phyloP scores from a whole-genome alignment of 2,329 filamentous ascomycete species.

The Colletotrichum lentis region DNA sequence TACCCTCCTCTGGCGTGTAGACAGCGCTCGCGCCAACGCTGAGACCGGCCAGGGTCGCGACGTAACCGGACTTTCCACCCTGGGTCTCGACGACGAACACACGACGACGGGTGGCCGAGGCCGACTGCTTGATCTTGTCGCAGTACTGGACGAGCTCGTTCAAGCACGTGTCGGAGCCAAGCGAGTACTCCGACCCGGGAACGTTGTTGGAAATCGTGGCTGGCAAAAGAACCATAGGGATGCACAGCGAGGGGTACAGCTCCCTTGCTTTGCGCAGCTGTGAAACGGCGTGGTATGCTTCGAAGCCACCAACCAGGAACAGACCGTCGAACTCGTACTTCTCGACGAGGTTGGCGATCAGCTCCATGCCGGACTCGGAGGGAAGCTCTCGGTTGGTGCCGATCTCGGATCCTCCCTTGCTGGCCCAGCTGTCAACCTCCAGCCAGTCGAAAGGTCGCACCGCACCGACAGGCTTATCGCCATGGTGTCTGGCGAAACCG shows the following conservation, averaged over 20 bases:
- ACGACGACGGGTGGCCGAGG: slow-evolving; percentile 88
- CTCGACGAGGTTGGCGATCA: slow-evolving; percentile 82
- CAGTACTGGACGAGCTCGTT: slow-evolving; percentile 96
- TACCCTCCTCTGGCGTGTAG: slow-evolving; percentile 96
- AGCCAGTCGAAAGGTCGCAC: slow-evolving; percentile 91
- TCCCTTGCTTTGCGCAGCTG: slow-evolving; percentile 83
- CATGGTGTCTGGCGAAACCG: slow-evolving; percentile 89
- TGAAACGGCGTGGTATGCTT: slow-evolving; percentile 91
- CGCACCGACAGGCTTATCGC: slow-evolving; percentile 79
- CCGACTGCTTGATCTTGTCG: slow-evolving; percentile 97
- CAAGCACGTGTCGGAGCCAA: slow-evolving; percentile 94
- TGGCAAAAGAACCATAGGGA: slow-evolving; percentile 88
- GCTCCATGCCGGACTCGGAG: slow-evolving; percentile 81
- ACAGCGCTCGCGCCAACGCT: slow-evolving; percentile 92
- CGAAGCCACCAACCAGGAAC: slow-evolving; percentile 93
- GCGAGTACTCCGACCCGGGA: slow-evolving; percentile 94
- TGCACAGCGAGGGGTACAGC: slow-evolving; percentile 84
- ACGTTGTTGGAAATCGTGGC: slow-evolving; percentile 99
- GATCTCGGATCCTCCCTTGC: slow-evolving; percentile 96
- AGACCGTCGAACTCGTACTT: slow-evolving; percentile 89
- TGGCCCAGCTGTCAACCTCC: slow-evolving; percentile 94
- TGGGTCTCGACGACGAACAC: slow-evolving; percentile 99
- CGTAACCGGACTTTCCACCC: slow-evolving; percentile 91
- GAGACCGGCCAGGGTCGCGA: slow-evolving; percentile 88
- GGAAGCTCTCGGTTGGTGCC: slow-evolving; percentile 96